Evolutionary conservation across 2,329 filamentous ascomycete genomes (phyloP).

Genomic region (Cercospora sp.): DNA sequence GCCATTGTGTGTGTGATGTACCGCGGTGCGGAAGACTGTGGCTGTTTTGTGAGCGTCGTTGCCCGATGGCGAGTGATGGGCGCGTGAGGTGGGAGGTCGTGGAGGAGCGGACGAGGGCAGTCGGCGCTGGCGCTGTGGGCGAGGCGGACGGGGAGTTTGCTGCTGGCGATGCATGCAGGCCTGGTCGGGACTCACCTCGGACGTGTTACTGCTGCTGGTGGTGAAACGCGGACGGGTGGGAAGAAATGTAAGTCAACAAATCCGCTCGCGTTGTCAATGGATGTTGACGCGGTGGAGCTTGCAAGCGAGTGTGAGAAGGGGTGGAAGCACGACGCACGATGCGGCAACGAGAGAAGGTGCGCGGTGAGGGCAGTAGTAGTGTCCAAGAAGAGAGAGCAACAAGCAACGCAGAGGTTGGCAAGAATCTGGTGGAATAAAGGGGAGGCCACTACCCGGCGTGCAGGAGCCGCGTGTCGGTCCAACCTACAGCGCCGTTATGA

Average conservation of each 20-base stretch:
- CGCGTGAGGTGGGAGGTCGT: conserved; percentile 6
- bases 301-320: conserved; percentile 15
- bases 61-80: conserved; percentile 1
- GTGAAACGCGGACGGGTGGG: conserved; percentile 12
- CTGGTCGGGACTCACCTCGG: conserved; percentile 16
- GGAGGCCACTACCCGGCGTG: conserved; percentile 13
- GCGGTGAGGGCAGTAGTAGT: conserved; percentile 3
- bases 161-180: not conserved
- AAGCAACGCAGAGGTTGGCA: conserved; percentile 12
- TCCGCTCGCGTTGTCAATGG: conserved; percentile 11
- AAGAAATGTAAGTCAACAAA: conserved; percentile 18
- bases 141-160: conserved; percentile 4
- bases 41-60: conserved; percentile 22
- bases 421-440: conserved; percentile 16
- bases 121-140: not conserved
- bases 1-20: conserved; percentile 45
- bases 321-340: conserved; percentile 13
- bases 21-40: conserved; percentile 26
- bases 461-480: conserved; percentile 11
- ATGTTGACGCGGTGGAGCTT: conserved; percentile 13
- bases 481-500: not conserved
- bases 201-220: conserved; percentile 19
- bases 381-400: not conserved
- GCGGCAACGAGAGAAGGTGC: conserved; percentile 21
- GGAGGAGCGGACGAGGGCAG: not conserved